Percentiles rank a stretch among this genome's conserved stretches.
phyloP scores from a whole-genome alignment of 768 basidiomycete species.

The Glaciozyma antarctica region DNA sequence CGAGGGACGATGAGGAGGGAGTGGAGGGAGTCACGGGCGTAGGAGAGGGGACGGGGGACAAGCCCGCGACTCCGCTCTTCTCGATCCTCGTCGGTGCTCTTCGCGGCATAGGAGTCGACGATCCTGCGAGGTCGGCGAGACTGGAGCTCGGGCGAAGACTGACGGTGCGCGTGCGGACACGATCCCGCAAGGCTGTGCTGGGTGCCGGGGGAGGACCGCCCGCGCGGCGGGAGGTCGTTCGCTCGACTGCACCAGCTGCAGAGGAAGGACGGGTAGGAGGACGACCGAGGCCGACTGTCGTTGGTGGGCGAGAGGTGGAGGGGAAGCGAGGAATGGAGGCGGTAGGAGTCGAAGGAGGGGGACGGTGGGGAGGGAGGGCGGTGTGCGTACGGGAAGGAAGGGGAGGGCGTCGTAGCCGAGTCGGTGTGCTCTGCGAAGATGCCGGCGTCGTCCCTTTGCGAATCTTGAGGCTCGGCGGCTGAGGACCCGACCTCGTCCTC shows the following conservation, averaged over 20 bases:
- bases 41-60: not conserved
- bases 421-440: not conserved
- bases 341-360: not conserved
- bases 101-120: not conserved
- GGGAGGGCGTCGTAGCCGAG: not conserved
- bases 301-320: not conserved
- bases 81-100: slow-evolving; percentile 1
- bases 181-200: slow-evolving; percentile 14
- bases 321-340: not conserved
- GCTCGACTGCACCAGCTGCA: not conserved
- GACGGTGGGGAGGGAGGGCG: not conserved
- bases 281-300: not conserved
- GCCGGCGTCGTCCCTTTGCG: not conserved
- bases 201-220: slow-evolving; percentile 24
- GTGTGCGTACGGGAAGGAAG: not conserved
- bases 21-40: slow-evolving; percentile 1
- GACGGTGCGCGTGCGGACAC: slow-evolving; percentile 5
- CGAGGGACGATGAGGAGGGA: not conserved
- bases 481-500: slow-evolving; percentile 10
- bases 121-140: not conserved
- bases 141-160: not conserved
- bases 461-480: slow-evolving; percentile 1
- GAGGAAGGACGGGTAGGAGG: not conserved
- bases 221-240: not conserved
- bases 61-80: not conserved